Conservation (phyloP, 2,329 filamentous ascomycete species). For the Lasiodiplodia sp. region DNA sequence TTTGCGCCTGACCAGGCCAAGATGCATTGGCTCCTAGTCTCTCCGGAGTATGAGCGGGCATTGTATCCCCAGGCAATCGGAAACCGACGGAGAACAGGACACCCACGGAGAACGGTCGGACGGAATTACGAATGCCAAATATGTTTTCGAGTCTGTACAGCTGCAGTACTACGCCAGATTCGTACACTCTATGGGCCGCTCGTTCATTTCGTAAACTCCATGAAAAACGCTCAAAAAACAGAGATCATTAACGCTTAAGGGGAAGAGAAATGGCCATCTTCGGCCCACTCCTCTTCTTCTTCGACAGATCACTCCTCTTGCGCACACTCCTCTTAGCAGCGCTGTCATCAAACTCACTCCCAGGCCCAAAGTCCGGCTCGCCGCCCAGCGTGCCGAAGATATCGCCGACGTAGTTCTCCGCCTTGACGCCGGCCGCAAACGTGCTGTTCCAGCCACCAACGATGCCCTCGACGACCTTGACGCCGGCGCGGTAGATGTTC, state of each 20-base stretch:
- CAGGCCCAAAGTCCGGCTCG: conserved; percentile 69
- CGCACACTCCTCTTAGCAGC: conserved; percentile 30
- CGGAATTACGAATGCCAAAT: too few relatives aligned
- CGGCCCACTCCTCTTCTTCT: conserved; percentile 7
- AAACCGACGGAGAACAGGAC: too few relatives aligned
- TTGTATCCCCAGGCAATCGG: too few relatives aligned
- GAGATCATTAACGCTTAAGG: neutral
- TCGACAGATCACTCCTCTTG: neutral
- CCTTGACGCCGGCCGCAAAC: conserved; percentile 63
- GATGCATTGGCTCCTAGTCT: too few relatives aligned
- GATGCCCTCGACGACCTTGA: conserved; percentile 70
- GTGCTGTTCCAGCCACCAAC: conserved; percentile 64
- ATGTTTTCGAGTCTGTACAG: neutral
- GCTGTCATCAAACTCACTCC: conserved; percentile 45
- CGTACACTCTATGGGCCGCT: neutral
- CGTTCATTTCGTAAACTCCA: neutral
- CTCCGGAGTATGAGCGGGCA: too few relatives aligned
- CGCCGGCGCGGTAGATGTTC: conserved; percentile 71
- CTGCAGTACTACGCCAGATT: neutral
- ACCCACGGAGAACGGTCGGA: too few relatives aligned
- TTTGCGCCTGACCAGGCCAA: too few relatives aligned
- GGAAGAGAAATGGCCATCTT: neutral
- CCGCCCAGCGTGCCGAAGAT: conserved; percentile 74
- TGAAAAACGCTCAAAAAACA: neutral
- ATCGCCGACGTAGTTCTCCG: conserved; percentile 73